A percentile compares a stretch with the other conserved stretches of the same genome.
Conservation (phyloP, 345 rosid species). For the Sonneratia caseolaris region DNA sequence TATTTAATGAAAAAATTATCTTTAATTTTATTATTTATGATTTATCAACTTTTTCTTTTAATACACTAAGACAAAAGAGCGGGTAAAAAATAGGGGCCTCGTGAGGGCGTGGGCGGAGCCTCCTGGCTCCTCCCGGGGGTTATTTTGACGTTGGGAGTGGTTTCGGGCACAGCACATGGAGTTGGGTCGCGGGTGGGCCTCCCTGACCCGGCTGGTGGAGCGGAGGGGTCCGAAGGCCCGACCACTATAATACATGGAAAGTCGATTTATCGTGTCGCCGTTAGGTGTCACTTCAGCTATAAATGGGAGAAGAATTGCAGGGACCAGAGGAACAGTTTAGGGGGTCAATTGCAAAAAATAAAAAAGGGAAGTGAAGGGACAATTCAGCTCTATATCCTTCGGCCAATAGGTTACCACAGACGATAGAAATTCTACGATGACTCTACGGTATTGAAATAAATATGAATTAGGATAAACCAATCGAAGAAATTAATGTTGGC, state of each 20-base stretch:
- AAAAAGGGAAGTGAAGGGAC: not conserved
- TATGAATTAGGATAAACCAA: no score
- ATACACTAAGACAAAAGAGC: no score
- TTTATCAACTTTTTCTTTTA: no score
- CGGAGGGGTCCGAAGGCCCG: not conserved
- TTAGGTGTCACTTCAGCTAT: no score
- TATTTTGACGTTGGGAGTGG: not conserved
- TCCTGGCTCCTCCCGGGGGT: no score
- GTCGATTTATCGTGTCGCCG: not conserved
- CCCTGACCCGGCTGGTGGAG: not conserved
- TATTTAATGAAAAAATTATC: no score
- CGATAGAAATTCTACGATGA: no score
- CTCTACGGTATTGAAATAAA: no score
- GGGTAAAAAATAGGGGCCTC: not conserved
- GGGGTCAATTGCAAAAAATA: not conserved
- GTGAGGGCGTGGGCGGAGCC: not conserved
- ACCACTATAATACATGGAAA: not conserved
- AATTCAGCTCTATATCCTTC: not conserved
- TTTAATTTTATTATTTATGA: no score
- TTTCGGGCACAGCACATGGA: slow-evolving; percentile 2
- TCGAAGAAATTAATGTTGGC: no score
- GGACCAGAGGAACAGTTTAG: not conserved
- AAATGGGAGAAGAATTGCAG: not conserved
- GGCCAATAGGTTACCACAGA: slow-evolving; percentile 7
- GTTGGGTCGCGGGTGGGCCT: slow-evolving; percentile 5